Base-by-base conservation (phyloP, 2,329 filamentous ascomycete species). In the Akanthomyces dipterigenus region DNA sequence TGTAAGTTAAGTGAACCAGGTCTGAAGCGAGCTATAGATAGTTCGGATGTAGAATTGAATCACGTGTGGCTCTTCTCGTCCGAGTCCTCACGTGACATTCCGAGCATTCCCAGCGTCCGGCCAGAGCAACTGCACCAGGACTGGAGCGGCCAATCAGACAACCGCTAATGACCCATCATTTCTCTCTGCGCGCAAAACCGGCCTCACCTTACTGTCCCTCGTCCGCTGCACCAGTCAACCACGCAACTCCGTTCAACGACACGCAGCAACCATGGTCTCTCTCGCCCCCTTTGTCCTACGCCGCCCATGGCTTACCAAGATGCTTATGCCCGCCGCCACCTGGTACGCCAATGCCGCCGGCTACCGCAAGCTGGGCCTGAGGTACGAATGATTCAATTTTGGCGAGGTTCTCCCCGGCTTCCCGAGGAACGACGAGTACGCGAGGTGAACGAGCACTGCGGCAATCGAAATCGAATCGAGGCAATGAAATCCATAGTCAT, bases 311-410 rank as follows among this genome's bases (percentile, higher is more conserved):
- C 86, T 98, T 73, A 80, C 82, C 77, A 87, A 73, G 66, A 64
- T 89, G 79, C 79, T 98, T 77, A 85, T 81, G 81, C 95, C 95
- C 67, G 74, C 96, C 67, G 85, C 93, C 77, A 84, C 87, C 72
- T 96, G 91, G 91, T 98, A 98, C 81, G 79, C 80, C 78, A 88
- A 93, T 75, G 89, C 91, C 70, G 84, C 93, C 70, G 93, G 93
- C 75, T 96, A 97, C 85, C 89, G 92, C 79, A 86, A 93, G 85
- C 83, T 97, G 72, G 93, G 93, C 72, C 83, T 97, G 78, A 90
- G 83, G 92, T 96, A 88, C 76, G 73, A 69, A 67, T 67, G 9
- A 1, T 28, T 24, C 18, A n/a, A 45, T 48, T 57, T 28, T 31
- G 43, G 31, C 20, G 31, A 40, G 16, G 14, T 16, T 14, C n/a